Evolutionary conservation across 1,139 yeast species (phyloP).

Genomic region (Komagataea norvegica): DNA sequence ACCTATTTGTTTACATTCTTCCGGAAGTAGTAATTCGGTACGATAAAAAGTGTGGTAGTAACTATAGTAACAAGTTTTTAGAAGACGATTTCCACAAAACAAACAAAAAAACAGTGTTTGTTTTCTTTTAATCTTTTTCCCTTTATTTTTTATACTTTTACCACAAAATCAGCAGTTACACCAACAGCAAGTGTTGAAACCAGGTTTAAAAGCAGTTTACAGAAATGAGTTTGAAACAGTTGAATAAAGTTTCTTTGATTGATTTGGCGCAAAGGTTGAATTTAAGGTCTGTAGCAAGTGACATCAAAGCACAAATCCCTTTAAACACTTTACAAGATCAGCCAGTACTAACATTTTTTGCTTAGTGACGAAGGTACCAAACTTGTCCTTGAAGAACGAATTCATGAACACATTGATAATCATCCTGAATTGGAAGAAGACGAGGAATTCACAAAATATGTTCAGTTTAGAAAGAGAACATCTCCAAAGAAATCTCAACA

Average conservation of each 20-base stretch:
- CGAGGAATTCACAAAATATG: conserved; percentile 24
- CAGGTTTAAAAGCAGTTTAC: neutral
- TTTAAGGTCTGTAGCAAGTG: conserved; percentile 28
- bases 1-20: conserved; percentile 17
- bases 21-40: conserved; percentile 9
- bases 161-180: conserved; percentile 4
- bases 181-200: conserved; percentile 1
- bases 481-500: conserved; percentile 24
- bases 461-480: conserved; percentile 22
- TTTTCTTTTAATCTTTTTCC: no score
- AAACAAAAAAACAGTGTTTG: conserved; percentile 1
- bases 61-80: no score
- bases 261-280: conserved; percentile 32
- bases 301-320: neutral
- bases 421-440: conserved; percentile 29
- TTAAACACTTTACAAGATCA: neutral
- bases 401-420: conserved; percentile 24
- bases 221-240: conserved; percentile 29
- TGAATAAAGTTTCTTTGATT: conserved; percentile 34
- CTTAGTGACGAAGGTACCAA: conserved; percentile 27
- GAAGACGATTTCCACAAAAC: no score
- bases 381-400: conserved; percentile 26
- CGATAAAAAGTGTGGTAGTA: no score
- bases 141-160: no score
- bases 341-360: conserved; percentile 9